phyloP scores from a whole-genome alignment of 1,284 basidiomycete genomes.

The Takashimella koratensis region DNA sequence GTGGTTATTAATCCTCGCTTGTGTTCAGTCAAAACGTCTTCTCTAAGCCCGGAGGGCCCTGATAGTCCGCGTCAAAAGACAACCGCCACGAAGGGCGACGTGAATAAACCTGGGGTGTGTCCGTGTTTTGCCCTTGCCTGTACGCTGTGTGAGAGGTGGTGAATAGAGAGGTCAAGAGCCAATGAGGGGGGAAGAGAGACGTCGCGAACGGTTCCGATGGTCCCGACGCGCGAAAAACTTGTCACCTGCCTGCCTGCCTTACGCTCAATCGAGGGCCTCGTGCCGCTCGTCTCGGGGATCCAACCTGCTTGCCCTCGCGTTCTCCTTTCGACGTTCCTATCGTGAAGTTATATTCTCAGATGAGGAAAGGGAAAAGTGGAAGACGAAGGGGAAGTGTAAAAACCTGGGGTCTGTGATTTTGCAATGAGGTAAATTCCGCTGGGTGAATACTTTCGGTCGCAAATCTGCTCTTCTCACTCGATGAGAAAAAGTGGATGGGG shows the following conservation, averaged over 20 bases:
- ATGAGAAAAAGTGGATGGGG: background rate
- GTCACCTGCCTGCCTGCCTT: background rate
- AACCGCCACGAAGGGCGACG: background rate
- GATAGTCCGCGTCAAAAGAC: background rate
- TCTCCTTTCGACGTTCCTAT: too few species aligned
- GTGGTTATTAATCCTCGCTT: background rate
- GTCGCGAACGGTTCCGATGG: background rate
- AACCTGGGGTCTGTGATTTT: too few species aligned
- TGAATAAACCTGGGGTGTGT: background rate
- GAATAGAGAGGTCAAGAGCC: too few species aligned
- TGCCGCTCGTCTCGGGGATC: background rate
- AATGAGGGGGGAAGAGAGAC: too few species aligned
- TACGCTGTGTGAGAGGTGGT: too few species aligned
- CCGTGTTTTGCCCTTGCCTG: too few species aligned
- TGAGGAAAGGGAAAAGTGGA: background rate
- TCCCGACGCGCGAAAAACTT: background rate
- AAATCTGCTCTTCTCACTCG: background rate
- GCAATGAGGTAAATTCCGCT: too few species aligned
- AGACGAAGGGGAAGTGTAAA: background rate
- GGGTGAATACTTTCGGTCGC: background rate
- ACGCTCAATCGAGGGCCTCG: background rate
- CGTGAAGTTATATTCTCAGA: too few species aligned
- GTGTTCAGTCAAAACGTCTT: background rate
- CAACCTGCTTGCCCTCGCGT: too few species aligned
- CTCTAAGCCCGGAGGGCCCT: background rate